A percentile compares a stretch with the other conserved stretches of the same genome.
These are phyloP conservation scores for Capronia epimyces DNA, from an alignment of 2,329 filamentous ascomycete species.

Conservation along the genomic window DNA sequence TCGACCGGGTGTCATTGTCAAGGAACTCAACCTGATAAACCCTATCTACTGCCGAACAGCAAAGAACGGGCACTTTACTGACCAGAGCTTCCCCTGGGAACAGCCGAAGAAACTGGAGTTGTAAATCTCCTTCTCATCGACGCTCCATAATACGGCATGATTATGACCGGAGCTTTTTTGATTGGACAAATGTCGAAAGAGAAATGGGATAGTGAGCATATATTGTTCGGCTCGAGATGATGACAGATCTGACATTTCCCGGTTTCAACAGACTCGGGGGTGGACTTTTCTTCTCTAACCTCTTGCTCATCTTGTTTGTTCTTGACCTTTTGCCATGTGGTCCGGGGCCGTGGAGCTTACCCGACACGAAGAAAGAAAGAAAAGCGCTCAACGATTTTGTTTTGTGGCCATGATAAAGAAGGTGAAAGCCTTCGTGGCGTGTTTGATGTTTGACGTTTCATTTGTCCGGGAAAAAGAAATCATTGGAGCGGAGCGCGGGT, in stretches of 20 bases:
- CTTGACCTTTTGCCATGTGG: neutral
- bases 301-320: conserved; percentile 4
- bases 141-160: neutral
- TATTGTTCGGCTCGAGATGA: neutral
- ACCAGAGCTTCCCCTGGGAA: conserved; percentile 98
- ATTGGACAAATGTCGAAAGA: neutral
- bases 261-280: conserved; percentile 24
- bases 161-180: conserved; percentile 4
- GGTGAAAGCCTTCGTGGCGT: neutral
- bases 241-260: conserved; percentile 6
- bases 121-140: conserved; percentile 51
- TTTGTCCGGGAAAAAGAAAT: neutral
- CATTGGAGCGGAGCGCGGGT: conserved; percentile 19
- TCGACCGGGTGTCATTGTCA: conserved; percentile 95
- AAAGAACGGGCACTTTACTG: conserved; percentile 99
- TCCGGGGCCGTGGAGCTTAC: too few relatives aligned
- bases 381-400: neutral
- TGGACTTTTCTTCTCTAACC: neutral
- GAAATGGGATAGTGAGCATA: neutral
- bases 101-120: conserved; percentile 91
- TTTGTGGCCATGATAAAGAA: conserved; percentile 5
- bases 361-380: neutral
- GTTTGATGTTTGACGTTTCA: conserved; percentile 3
- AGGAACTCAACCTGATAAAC: conserved; percentile 88
- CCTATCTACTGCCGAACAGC: conserved; percentile 98